These are phyloP conservation scores for Piromyces finnis DNA, from an alignment of 192 early-diverging fungal species.

Conservation along the genomic window DNA sequence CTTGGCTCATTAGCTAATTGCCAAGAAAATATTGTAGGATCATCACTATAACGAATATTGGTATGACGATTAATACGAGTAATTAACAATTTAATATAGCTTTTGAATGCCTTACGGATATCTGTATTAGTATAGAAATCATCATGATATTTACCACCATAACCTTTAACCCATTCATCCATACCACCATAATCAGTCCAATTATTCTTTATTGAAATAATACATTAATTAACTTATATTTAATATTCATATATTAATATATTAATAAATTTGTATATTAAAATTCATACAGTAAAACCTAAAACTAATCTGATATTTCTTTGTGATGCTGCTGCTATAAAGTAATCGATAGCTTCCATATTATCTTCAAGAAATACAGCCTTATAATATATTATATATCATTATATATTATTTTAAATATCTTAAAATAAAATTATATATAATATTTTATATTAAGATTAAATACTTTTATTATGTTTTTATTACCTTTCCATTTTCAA, in stretches of 20 bases:
- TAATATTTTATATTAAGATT: too few species aligned
- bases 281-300: neutral
- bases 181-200: slow-evolving; percentile 19
- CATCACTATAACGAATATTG: slow-evolving; percentile 22
- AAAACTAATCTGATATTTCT: neutral
- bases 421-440: too few species aligned
- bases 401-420: too few species aligned
- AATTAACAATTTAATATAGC: slow-evolving; percentile 10
- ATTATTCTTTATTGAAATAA: slow-evolving; percentile 3
- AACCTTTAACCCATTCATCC: slow-evolving; percentile 10
- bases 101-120: slow-evolving; percentile 10
- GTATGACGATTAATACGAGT: slow-evolving; percentile 11
- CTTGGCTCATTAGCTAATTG: slow-evolving; percentile 15
- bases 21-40: slow-evolving; percentile 46
- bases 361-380: neutral
- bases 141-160: slow-evolving; percentile 9
- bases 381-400: too few species aligned
- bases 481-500: neutral
- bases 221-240: too few species aligned
- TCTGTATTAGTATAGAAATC: slow-evolving; percentile 11
- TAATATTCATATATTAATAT: too few species aligned
- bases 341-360: neutral
- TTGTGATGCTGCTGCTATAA: neutral
- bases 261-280: neutral
- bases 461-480: too few species aligned